phyloP scores from a whole-genome alignment of 768 basidiomycete genomes.

The Tephrocybe sp. region DNA sequence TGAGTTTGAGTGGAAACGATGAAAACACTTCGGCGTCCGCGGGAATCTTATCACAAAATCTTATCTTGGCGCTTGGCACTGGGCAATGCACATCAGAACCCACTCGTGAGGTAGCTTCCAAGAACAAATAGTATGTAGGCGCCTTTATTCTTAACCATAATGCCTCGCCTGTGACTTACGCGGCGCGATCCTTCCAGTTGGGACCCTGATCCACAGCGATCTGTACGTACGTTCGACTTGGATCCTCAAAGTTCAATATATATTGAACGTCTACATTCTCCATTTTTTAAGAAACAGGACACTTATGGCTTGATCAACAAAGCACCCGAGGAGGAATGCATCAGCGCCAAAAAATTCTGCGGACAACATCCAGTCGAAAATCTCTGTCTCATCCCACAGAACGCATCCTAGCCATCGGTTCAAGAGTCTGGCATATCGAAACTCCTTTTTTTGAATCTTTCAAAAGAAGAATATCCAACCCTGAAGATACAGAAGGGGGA shows the following conservation, averaged over 20 bases:
- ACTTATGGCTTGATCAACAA: slow-evolving; percentile 50
- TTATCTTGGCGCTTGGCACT: slow-evolving; percentile 10
- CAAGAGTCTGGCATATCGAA: slow-evolving; percentile 53
- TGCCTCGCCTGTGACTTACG: too few relatives aligned
- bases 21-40: background rate
- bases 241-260: background rate
- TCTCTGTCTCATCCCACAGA: slow-evolving; percentile 54
- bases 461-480: slow-evolving; percentile 36
- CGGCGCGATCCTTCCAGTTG: too few relatives aligned
- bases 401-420: slow-evolving; percentile 42
- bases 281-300: slow-evolving; percentile 27
- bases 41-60: slow-evolving; percentile 16
- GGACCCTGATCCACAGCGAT: too few relatives aligned
- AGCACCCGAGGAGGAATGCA: slow-evolving; percentile 54
- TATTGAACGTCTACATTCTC: background rate
- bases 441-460: slow-evolving; percentile 40
- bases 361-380: slow-evolving; percentile 30
- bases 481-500: slow-evolving; percentile 28
- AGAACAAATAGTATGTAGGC: background rate
- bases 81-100: too few relatives aligned
- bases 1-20: background rate
- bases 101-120: too few relatives aligned
- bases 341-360: slow-evolving; percentile 52
- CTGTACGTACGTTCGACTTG: slow-evolving; percentile 49
- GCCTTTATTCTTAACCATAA: background rate